Base-by-base conservation (phyloP, 2,329 filamentous ascomycete species). In the Monosporascus sp. region DNA sequence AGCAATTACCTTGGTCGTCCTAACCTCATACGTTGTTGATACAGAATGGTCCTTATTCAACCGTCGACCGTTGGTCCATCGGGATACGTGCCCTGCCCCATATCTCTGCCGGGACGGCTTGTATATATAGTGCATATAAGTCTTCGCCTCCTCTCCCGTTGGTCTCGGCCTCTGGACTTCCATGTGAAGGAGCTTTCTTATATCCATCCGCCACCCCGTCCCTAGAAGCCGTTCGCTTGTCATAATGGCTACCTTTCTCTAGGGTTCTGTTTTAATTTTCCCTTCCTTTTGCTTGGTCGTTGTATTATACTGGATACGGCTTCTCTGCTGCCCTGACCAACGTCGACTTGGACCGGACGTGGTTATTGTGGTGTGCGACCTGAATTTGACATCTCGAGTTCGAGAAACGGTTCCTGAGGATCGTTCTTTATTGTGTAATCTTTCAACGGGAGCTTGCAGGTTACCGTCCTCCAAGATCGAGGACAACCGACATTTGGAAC, bases 181-280 rank as follows among this genome's bases (percentile, higher is more conserved):
- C 53, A 50, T 55, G 51, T 59, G 53, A 59, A 63, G 54, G 59
- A 60, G 57, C 50, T 60, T 52, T 59, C 53, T 55, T 54, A 56
- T 59, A 57, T 60, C 53, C 54, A 53, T 54, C 51, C 54, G 38
- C 65, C 65, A 60, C 64, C 60, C 11, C 54, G 60, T 62, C 64
- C 56, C 52, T 63, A 64, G 64, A 62, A 63, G 60, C 64, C 66
- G 62, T 62, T 68, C 67, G 62, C 66, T 68, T 63, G 57, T 63
- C 60, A 58, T 62, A 63, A 73, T 72, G 72, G 66, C 67, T 68
- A 73, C 67, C 65, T 71, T 72, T 70, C 67, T 67, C 72, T 74
- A 60, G 65, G 52, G 55, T 53, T 22, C 20, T 20, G n/a, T 22
- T 22, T 44, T 44, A 6, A 15, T 24, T 17, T 44, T 44, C 25